Base-by-base conservation (phyloP, 768 basidiomycete genomes). In the Fomitopsis serialis region DNA sequence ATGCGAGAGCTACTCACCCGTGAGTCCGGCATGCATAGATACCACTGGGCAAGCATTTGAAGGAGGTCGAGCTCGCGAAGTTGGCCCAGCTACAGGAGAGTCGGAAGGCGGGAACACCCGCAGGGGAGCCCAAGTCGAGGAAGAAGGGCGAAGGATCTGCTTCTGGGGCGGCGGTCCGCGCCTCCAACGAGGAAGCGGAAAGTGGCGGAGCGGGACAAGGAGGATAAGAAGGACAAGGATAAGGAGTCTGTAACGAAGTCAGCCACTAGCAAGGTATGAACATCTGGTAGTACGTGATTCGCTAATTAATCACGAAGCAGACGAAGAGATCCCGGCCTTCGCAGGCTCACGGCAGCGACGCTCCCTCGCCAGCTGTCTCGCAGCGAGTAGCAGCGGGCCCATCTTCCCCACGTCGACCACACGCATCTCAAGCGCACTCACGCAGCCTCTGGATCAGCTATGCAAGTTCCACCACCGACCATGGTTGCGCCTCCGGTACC, bases 161-260 rank as follows among this genome's bases (percentile, higher is more conserved):
- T 5, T 70, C 73, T 54, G 60, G 66, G n/a, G 57, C 70, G 51
- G 56, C 67, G 45, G 3, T 63, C 74, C n/a, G 62, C 80, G 6
- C 80, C 85, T 9, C 78, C 78, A 61, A 92, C 89, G 64, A 72
- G 89, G 61, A 90, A 88, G 63, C 74, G 88, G 40, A 89, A 80
- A 66, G 67, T 67, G 9, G 74, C 72, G 1, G 85, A 82, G 21
- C 62, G 63, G 53, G 74, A 61, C 64, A 73, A 61, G 58, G 70
- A 65, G 60, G 72, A 55, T 63, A 72, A 79, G 62, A 92, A 89
- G 63, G 72, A 88, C 60, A 90, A 88, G 64, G 74, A 87, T 34
- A 5, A n/a, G n/a, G n/a, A n/a, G n/a, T 89, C 80, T 66, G 73
- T 61, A 43, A 48, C 56, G 34, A 65, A 64, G 54, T 32, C 56